These are phyloP conservation scores for Ustilaginoidea virens DNA, from an alignment of 2,329 filamentous ascomycete genomes.

Conservation along the genomic window DNA sequence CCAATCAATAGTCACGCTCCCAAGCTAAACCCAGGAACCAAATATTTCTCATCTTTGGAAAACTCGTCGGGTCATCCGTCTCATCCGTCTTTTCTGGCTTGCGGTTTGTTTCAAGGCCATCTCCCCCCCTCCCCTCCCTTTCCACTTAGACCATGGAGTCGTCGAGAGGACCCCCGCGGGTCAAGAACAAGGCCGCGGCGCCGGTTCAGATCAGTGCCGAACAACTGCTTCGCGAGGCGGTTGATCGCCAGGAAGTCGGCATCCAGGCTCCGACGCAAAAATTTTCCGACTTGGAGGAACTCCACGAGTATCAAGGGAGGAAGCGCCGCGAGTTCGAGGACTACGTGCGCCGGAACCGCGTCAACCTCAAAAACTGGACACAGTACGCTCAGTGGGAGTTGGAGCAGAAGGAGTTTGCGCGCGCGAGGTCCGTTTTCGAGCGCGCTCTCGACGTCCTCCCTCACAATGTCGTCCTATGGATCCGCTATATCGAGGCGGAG, in stretches of 20 bases:
- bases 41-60: too few relatives aligned
- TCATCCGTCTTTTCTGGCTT: too few relatives aligned
- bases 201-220: constrained; percentile 88
- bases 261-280: constrained; percentile 85
- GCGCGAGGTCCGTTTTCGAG: constrained; percentile 87
- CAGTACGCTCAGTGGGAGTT: constrained; percentile 95
- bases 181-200: constrained; percentile 97
- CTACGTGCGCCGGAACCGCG: constrained; percentile 85
- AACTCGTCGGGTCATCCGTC: too few relatives aligned
- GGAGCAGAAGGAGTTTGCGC: constrained; percentile 91
- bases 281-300: constrained; percentile 91
- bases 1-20: too few relatives aligned
- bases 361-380: constrained; percentile 99
- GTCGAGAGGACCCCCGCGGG: constrained; percentile 78
- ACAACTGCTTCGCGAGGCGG: constrained; percentile 91
- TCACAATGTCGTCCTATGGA: constrained; percentile 76
- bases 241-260: constrained; percentile 82
- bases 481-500: constrained; percentile 88
- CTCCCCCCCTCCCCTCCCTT: too few relatives aligned
- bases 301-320: constrained; percentile 91
- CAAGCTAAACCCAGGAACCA: too few relatives aligned
- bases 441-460: constrained; percentile 83
- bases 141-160: constrained; percentile 89
- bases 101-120: too few relatives aligned
- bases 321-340: constrained; percentile 96